A percentile compares a stretch with the other conserved stretches of the same genome.
phyloP scores from a whole-genome alignment of 345 rosid genomes.

The Tarenaya hassleriana region DNA sequence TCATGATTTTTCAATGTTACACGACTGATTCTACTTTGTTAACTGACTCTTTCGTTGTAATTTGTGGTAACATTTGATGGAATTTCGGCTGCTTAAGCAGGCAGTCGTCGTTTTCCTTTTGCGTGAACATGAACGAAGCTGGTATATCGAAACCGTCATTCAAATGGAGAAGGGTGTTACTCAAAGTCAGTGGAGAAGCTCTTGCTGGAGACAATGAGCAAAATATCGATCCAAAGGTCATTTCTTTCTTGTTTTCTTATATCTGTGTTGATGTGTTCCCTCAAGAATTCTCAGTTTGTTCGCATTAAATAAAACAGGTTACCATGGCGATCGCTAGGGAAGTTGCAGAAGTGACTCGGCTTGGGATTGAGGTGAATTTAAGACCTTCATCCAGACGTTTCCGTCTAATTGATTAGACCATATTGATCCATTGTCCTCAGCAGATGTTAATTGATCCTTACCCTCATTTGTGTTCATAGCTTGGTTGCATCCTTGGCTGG shows the following conservation, averaged over 20 bases:
- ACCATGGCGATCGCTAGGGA: constrained; percentile 94
- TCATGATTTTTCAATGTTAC: not conserved
- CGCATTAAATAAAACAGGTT: constrained; percentile 35
- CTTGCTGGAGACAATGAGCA: constrained; percentile 80
- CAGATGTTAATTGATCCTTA: not conserved
- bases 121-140: constrained; percentile 37
- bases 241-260: constrained; percentile 3
- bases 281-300: constrained; percentile 14
- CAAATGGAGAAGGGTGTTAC: constrained; percentile 91
- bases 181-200: constrained; percentile 97
- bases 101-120: constrained; percentile 46
- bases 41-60: not conserved
- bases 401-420: not conserved
- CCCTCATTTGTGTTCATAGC: not conserved
- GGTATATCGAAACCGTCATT: constrained; percentile 43
- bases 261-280: constrained; percentile 2
- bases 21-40: not conserved
- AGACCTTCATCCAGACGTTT: not conserved
- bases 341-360: constrained; percentile 79
- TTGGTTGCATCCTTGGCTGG: not conserved
- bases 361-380: constrained; percentile 71
- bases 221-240: constrained; percentile 88
- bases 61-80: not conserved
- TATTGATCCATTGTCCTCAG: not conserved
- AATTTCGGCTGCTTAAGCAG: constrained; percentile 34